Base-by-base conservation (phyloP, 306 rosid species). In the Lathyrus sativus region DNA sequence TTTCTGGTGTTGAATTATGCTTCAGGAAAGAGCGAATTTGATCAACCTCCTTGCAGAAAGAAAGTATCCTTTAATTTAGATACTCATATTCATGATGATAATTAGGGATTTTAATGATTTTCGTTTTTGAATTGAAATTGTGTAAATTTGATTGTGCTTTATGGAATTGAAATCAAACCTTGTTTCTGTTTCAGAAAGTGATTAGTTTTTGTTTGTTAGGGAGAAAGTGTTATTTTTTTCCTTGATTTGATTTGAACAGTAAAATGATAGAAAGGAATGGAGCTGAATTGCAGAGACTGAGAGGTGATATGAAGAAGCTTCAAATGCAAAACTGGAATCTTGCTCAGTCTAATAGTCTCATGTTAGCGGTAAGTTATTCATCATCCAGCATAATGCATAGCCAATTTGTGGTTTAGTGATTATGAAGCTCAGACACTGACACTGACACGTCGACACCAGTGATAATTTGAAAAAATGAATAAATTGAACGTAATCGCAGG, bases 251-350 rank as follows among this genome's bases (percentile, higher is more conserved):
- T 57, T 68, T 39, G 59, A 71, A 71, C 58, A 89, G 98, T 71
- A 84, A 87, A 77, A 79, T 83, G 1, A 80, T 87, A 65, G 95
- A 92, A 66, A 53, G 67, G 59, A 82, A 65, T 68, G 96, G 87
- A 70, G 88, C 81, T 14, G 95, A 87, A 85, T 37, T 89, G 77
- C 82, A 82, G 72, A 87, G 84, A 45, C 65, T 85, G 70, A 74
- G 90, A 43, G 81, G 56, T 54, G 82, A 76, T 66, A 50, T 87
- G 67, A 90, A 86, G 86, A 89, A 92, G 60, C 74, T 92, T 78
- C 92, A 89, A 78, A 75, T 81, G 19, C 98, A 89, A 68, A 92
- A 92, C 43, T 78, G 86, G 96, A 85, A 83, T 67, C 92, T 92
- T 70, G 91, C 95, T 75, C 96, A 90, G 81, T 84, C 92, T 3